Base-by-base conservation (phyloP, 768 basidiomycete species). In the Dendrothele bispora region DNA sequence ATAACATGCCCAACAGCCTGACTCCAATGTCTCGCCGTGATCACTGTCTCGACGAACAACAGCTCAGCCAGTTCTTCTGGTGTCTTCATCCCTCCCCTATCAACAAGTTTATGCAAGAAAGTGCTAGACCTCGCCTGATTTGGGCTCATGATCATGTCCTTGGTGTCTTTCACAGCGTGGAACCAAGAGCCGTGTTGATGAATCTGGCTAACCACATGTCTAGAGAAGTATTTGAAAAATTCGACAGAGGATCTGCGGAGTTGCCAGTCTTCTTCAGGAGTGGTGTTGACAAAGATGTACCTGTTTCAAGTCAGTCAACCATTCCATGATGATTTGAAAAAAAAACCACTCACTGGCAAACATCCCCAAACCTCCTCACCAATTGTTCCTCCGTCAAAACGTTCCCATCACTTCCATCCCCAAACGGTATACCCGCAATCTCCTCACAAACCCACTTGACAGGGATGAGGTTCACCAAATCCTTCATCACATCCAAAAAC, bases 401-500 rank as follows among this genome's bases (percentile, higher is more conserved):
- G 55, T 6, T 68, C 70, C 53, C 39, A 69, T 73, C 39, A 76
- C 25, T n/a, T n/a, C n/a, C n/a, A n/a, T n/a, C n/a, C 59, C 60
- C 26, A 67, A 28, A 35, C 64, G 62, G 53, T 0, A 40, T 27
- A 66, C 83, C 54, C 50, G 87, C 86, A 48, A 86, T 65, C 44
- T 78, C 59, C 26, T 77, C 68, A 8, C 75, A 74, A 24, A 83
- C 70, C 84, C 83, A 89, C 49, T 78, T 71, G 4, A 84, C 61
- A 0, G 86, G 80, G 29, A 85, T 49, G 24, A 73, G 58, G 51
- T 88, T 84, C 56, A 86, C 76, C 18, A 89, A 85, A 53, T 89
- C 83, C 34, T 68, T 69, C 6, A 88, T 76, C 29, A 89, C 73
- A 57, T 90, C 84, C 18, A 88, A 60, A 41, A 62, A 70, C 26